A percentile compares a stretch with the other conserved stretches of the same genome.
Conservation (phyloP, 1,139 yeast species). For the Debaryomycetaceae sp. region DNA sequence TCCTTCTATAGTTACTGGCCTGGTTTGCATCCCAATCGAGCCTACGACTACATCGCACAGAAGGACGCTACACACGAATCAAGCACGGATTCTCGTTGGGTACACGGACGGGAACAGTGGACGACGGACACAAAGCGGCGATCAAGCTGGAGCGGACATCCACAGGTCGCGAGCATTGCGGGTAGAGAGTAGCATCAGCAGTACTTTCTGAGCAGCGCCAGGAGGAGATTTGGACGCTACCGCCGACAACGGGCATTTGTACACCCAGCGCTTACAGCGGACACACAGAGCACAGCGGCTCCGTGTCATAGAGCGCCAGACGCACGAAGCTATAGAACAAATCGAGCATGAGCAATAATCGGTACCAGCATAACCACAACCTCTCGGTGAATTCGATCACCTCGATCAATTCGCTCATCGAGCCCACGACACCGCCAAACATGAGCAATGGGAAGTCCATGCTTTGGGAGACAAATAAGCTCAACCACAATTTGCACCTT, state of each 20-base stretch:
- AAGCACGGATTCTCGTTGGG: not conserved
- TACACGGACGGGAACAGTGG: constrained; percentile 4
- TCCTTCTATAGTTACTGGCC: constrained; percentile 8
- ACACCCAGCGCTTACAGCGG: not conserved
- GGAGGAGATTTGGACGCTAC: too few species aligned
- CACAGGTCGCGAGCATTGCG: not conserved
- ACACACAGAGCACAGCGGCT: not conserved
- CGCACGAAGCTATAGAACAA: not conserved
- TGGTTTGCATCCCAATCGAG: constrained; percentile 12
- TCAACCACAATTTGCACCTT: constrained; percentile 23
- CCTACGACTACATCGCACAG: not conserved
- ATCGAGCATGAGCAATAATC: not conserved
- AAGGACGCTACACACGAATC: not conserved
- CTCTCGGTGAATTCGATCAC: constrained; percentile 24
- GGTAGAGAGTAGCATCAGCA: not conserved
- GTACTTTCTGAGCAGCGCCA: not conserved
- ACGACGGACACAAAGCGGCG: not conserved
- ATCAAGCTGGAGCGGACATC: not conserved
- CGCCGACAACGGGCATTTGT: not conserved
- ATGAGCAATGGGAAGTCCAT: constrained; percentile 14
- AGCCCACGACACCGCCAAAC: constrained; percentile 41
- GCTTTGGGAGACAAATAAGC: constrained; percentile 28
- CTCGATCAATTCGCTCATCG: constrained; percentile 33
- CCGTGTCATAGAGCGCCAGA: too few species aligned
- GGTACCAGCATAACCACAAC: constrained; percentile 26